Evolutionary conservation across 371 early-diverging fungal species (phyloP).

Genomic region (Mortierella sp.): DNA sequence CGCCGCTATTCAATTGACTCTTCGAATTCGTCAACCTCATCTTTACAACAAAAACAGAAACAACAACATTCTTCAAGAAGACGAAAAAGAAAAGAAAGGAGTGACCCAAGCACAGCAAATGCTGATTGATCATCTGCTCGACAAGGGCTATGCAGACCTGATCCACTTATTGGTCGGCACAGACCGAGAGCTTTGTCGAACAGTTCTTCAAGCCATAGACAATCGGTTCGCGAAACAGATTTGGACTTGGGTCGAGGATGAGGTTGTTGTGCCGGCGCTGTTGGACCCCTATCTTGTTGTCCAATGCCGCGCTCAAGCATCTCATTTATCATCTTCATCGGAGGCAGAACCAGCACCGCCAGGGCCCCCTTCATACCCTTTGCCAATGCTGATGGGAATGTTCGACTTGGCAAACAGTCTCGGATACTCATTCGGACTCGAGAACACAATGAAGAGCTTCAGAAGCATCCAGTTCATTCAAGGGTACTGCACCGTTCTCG

Average conservation of each 20-base stretch:
- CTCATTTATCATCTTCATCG: not conserved
- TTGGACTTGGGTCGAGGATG: not conserved
- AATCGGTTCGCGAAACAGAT: not conserved
- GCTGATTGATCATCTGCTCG: not conserved
- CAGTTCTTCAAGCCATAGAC: not conserved
- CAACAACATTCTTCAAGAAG: not conserved
- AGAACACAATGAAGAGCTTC: slow-evolving; percentile 6
- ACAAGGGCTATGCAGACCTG: not conserved
- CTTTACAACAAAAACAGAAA: not conserved
- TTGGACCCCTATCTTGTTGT: not conserved
- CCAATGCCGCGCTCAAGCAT: not conserved
- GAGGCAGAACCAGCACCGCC: not conserved
- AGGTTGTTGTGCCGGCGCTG: not conserved
- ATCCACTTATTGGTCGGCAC: not conserved
- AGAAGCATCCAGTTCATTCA: not conserved
- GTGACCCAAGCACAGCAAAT: not conserved
- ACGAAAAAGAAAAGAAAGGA: not conserved
- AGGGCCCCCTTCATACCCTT: too few species aligned
- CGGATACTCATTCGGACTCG: not conserved
- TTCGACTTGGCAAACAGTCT: not conserved
- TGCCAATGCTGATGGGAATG: not conserved
- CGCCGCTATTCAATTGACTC: not conserved
- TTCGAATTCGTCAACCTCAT: not conserved
- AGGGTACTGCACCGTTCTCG: not conserved
- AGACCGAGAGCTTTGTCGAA: not conserved